Percentiles rank a stretch among this genome's conserved stretches.
These are phyloP conservation scores for Cornus florida DNA, from an alignment of 148 eudicot genomes.

Conservation along the genomic window DNA sequence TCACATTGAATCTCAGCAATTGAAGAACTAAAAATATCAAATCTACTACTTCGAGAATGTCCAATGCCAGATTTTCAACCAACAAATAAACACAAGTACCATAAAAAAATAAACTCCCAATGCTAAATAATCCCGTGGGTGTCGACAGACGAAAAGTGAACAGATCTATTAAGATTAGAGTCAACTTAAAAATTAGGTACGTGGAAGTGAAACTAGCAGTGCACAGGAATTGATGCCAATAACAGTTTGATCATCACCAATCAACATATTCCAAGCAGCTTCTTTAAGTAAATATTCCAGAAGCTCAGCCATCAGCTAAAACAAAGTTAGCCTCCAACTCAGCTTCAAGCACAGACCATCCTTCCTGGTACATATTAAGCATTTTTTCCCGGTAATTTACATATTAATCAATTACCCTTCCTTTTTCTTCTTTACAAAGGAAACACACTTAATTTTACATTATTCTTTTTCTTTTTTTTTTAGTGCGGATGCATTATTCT, in stretches of 20 bases:
- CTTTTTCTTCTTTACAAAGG: background rate
- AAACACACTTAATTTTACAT: background rate
- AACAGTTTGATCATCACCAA: too few relatives aligned
- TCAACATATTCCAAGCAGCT: background rate
- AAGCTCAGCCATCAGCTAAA: background rate
- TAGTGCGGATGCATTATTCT: background rate
- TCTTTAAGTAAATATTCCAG: background rate
- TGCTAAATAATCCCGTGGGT: background rate
- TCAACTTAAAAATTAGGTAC: background rate
- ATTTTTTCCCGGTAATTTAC: too few relatives aligned
- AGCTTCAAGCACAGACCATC: too few relatives aligned
- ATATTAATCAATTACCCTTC: too few relatives aligned
- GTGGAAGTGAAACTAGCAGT: too few relatives aligned
- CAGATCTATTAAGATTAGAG: too few relatives aligned
- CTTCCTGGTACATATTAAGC: too few relatives aligned
- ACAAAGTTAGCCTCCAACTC: too few relatives aligned
- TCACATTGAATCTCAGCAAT: background rate
- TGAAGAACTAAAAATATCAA: background rate
- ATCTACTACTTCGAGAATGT: background rate
- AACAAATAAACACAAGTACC: background rate
- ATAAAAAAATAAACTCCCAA: background rate
- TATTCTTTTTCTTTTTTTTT: background rate
- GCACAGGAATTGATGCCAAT: too few relatives aligned
- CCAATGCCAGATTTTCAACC: background rate
- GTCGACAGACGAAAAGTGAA: background rate